These are phyloP conservation scores for Boletellus emodensis DNA, from an alignment of 768 basidiomycete genomes.

Conservation along the genomic window DNA sequence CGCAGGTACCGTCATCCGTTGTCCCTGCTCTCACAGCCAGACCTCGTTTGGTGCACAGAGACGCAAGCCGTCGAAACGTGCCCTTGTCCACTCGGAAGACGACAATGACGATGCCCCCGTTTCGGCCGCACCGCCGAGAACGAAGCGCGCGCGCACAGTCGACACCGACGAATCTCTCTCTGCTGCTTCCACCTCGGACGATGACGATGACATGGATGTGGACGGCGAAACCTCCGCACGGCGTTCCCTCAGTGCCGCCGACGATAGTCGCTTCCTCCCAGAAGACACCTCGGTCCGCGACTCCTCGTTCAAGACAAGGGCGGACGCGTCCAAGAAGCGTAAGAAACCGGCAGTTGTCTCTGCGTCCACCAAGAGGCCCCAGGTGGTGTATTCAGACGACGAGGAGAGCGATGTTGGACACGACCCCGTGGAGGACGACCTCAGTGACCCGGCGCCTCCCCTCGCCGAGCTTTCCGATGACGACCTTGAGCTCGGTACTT, in stretches of 20 bases:
- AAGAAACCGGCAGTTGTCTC: slow-evolving; percentile 13
- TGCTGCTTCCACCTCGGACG: slow-evolving; percentile 38
- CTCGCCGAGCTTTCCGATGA: slow-evolving; percentile 26
- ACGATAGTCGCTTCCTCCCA: slow-evolving; percentile 24
- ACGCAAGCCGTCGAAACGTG: slow-evolving; percentile 26
- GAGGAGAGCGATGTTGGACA: slow-evolving; percentile 26
- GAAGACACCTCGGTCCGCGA: background rate
- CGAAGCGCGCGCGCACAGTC: slow-evolving; percentile 25
- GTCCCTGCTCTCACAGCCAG: slow-evolving; percentile 6
- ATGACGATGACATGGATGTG: slow-evolving; percentile 38
- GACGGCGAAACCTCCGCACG: slow-evolving; percentile 36
- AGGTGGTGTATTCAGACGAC: slow-evolving; percentile 28
- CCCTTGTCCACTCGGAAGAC: slow-evolving; percentile 34
- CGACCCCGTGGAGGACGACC: slow-evolving; percentile 24
- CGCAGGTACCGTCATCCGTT: slow-evolving; percentile 20
- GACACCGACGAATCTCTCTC: slow-evolving; percentile 26
- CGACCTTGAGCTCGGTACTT: slow-evolving; percentile 22
- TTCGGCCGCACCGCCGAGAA: slow-evolving; percentile 39
- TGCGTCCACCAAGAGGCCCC: slow-evolving; percentile 17
- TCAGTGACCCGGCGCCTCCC: slow-evolving; percentile 21
- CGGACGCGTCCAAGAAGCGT: slow-evolving; percentile 10
- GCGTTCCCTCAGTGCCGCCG: slow-evolving; percentile 6
- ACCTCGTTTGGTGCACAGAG: slow-evolving; percentile 5
- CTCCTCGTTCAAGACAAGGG: slow-evolving; percentile 7
- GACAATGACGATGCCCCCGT: slow-evolving; percentile 22